A percentile compares a stretch with the other conserved stretches of the same genome.
These are phyloP conservation scores for Ophiostoma sp. DNA, from an alignment of 2,329 filamentous ascomycete species.

Conservation along the genomic window DNA sequence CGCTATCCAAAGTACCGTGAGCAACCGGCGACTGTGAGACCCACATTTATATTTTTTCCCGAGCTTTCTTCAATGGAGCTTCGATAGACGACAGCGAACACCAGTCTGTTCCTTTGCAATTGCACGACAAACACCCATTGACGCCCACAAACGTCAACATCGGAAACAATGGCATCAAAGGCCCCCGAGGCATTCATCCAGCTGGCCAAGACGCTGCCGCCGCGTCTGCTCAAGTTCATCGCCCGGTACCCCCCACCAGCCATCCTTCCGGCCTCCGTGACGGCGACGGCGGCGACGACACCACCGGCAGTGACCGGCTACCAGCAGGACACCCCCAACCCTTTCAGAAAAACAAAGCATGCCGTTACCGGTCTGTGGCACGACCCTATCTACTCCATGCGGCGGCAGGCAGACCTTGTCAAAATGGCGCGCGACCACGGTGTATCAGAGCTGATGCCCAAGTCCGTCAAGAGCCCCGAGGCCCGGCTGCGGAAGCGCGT, in stretches of 20 bases:
- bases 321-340: conserved; percentile 61
- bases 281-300: conserved; percentile 33
- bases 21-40: background rate
- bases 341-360: conserved; percentile 76
- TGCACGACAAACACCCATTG: conserved; percentile 8
- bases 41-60: conserved; percentile 24
- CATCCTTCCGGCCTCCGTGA: conserved; percentile 45
- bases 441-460: conserved; percentile 74
- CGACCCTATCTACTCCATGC: conserved; percentile 73
- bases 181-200: conserved; percentile 38
- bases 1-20: background rate
- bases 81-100: background rate
- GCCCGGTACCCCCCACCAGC: conserved; percentile 74
- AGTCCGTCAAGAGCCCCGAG: conserved; percentile 68
- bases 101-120: background rate
- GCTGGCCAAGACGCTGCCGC: conserved; percentile 68
- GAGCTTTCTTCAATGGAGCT: conserved; percentile 40
- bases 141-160: background rate
- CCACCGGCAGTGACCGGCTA: conserved; percentile 40
- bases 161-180: conserved; percentile 22
- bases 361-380: conserved; percentile 76
- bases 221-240: conserved; percentile 78
- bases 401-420: conserved; percentile 84
- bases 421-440: conserved; percentile 75
- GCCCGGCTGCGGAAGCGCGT: conserved; percentile 64